Conservation (phyloP, 352 stramenopile species). For the Blastocystis sp. region DNA sequence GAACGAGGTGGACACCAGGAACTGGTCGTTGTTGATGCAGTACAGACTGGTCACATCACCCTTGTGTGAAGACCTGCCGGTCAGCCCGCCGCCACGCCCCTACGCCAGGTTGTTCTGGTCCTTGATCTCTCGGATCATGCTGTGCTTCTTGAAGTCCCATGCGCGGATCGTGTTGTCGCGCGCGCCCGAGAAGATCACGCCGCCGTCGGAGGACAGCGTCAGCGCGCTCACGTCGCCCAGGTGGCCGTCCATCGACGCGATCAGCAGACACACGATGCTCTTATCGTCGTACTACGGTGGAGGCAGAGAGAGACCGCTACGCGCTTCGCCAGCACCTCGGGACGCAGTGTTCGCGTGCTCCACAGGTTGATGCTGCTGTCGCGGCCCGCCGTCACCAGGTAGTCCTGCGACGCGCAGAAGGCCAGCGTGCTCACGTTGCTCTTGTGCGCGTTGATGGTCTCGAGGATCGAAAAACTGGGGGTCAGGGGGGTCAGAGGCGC, state of each 20-base stretch:
- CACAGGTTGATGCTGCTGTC: constrained; percentile 62
- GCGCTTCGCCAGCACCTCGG: constrained; percentile 45
- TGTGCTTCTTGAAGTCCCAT: constrained; percentile 52
- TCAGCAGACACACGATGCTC: constrained; percentile 52
- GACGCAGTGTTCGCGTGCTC: constrained; percentile 8
- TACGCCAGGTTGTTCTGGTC: constrained; percentile 61
- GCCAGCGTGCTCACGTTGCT: constrained; percentile 59
- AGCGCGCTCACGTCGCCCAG: constrained; percentile 62
- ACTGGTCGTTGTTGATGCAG: too few species aligned
- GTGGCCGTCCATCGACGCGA: constrained; percentile 57
- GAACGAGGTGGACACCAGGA: constrained; percentile 8
- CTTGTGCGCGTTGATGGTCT: constrained; percentile 42
- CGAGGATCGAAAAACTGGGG: constrained; percentile 4
- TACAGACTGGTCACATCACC: constrained; percentile 51
- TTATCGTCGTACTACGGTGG: constrained; percentile 13
- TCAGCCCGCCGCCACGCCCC: not conserved
- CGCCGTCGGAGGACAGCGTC: not conserved
- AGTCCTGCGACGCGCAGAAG: constrained; percentile 9
- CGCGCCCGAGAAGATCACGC: too few species aligned
- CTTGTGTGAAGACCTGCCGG: constrained; percentile 30
- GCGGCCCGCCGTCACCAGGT: too few species aligned
- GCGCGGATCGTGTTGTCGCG: constrained; percentile 66
- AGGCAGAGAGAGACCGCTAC: not conserved
- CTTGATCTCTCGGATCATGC: constrained; percentile 59
- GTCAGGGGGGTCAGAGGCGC: too few species aligned